Evolutionary conservation across 2,329 filamentous ascomycete species (phyloP), one percentile per base, ranked within the genome.

Genomic region (Phoma sp.): DNA sequence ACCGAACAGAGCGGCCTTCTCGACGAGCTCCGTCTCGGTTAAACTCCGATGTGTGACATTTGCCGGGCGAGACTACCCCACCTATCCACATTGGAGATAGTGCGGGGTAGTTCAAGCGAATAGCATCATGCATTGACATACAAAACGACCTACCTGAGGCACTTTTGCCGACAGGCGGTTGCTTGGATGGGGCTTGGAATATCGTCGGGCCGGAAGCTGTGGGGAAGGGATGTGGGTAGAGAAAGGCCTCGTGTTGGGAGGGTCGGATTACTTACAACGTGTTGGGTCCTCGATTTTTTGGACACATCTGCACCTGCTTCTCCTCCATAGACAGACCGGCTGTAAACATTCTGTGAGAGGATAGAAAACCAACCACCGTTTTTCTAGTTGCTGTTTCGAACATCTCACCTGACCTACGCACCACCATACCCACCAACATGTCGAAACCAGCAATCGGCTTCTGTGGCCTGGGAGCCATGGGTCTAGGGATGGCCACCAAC

Each of bases 391-490:
- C n/a, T n/a, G 32, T 30, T 4, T 33, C 13, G 32, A 23, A 3
- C 22, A 29, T 38, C 18, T n/a, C 41, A 32, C 24, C 35, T 42
- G 23, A 45, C 22, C 25, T 14, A 24, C 29, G 22, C 6, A 4
- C 7, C 32, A 18, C 24, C 44, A 25, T 29, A 33, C 10, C 24
- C 25, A 41, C 27, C 47, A 48, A 27, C 25, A 73, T 73, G 69
- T 58, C 70, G 45, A 82, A 80, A 67, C 79, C 80, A 24, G 67
- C 74, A 47, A 77, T 89, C 48, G 83, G 85, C 60, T 90, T 91
- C 75, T 86, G 89, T 59, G 89, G 89, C 78, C 86, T 92, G 3
- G 89, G 89, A 52, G 89, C 89, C 74, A 91, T 91, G 89, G 89
- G 89, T 69, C 89, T 90, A 71, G 89, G 89, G 69, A 91, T 92